A percentile compares a stretch with the other conserved stretches of the same genome.
Conservation (phyloP, 495 filamentous ascomycete species). For the Hypoxylon subgilvum region DNA sequence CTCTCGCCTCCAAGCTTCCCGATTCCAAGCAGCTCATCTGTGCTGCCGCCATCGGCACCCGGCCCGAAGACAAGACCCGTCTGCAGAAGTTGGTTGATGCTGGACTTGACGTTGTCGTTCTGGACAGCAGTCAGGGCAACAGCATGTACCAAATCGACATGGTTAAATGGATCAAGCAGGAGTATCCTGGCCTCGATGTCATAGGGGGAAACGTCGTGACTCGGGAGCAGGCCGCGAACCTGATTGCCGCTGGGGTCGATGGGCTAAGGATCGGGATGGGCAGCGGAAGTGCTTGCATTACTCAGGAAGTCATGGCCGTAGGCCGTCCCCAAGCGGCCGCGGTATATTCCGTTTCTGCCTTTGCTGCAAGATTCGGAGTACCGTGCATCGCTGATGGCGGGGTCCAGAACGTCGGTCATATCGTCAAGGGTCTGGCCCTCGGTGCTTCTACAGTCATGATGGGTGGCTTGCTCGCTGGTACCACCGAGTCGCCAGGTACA, state of each 20-base stretch:
- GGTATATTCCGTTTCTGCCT: slow-evolving; percentile 84
- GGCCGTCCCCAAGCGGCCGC: slow-evolving; percentile 92
- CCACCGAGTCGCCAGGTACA: slow-evolving; percentile 94
- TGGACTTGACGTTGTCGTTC: slow-evolving; percentile 91
- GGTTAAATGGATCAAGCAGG: slow-evolving; percentile 92
- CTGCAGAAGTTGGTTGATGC: slow-evolving; percentile 90
- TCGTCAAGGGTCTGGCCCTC: slow-evolving; percentile 95
- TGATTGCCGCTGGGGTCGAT: slow-evolving; percentile 95
- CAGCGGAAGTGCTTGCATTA: slow-evolving; percentile 96
- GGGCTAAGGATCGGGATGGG: slow-evolving; percentile 99
- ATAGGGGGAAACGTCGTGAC: slow-evolving; percentile 99
- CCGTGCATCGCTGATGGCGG: slow-evolving; percentile 98
- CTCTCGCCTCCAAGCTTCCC: slow-evolving; percentile 93
- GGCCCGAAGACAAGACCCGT: slow-evolving; percentile 85
- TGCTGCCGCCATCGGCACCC: slow-evolving; percentile 92
- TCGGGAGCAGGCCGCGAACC: slow-evolving; percentile 84
- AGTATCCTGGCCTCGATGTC: slow-evolving; percentile 84
- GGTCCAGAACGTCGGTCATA: slow-evolving; percentile 97
- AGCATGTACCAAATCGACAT: slow-evolving; percentile 96
- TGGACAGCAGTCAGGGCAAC: slow-evolving; percentile 97
- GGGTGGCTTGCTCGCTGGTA: slow-evolving; percentile 95
- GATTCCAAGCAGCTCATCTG: slow-evolving; percentile 97
- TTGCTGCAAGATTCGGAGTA: slow-evolving; percentile 92
- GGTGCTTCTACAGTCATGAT: slow-evolving; percentile 98
- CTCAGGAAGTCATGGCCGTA: slow-evolving; percentile 99